A percentile compares a stretch with the other conserved stretches of the same genome.
These are phyloP conservation scores for Yarrowia galli DNA, from an alignment of 1,139 yeast genomes.

Conservation along the genomic window DNA sequence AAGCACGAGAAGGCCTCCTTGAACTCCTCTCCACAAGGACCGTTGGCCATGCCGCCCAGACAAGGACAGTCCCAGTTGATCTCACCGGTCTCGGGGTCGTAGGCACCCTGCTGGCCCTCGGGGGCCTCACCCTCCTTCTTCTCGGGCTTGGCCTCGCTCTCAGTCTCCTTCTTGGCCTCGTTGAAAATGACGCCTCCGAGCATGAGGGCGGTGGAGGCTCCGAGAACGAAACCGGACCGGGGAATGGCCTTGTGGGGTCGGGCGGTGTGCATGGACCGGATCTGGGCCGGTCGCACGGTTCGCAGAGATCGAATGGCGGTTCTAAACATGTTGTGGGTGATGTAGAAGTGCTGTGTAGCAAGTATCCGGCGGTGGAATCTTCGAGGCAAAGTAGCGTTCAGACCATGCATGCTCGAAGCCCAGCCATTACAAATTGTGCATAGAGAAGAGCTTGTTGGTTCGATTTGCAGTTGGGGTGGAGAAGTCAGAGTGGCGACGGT, in stretches of 20 bases:
- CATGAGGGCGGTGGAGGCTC: conserved; percentile 27
- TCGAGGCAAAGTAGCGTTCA: conserved; percentile 34
- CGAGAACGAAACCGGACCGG: conserved; percentile 23
- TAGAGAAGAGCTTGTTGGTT: conserved; percentile 6
- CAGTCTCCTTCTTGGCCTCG: conserved; percentile 32
- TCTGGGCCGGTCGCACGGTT: conserved; percentile 35
- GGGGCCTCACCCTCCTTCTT: conserved; percentile 38
- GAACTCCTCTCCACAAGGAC: conserved; percentile 98
- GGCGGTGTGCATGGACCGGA: conserved; percentile 28
- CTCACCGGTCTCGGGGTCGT: conserved; percentile 96
- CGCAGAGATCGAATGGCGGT: conserved; percentile 35
- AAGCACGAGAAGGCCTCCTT: conserved; percentile 96
- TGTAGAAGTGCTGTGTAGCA: conserved; percentile 21
- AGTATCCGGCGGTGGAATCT: conserved; percentile 24
- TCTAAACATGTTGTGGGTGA: conserved; percentile 22
- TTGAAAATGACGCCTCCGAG: conserved; percentile 34
- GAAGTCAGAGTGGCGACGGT: background rate
- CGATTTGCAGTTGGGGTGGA: background rate
- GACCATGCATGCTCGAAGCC: conserved; percentile 39
- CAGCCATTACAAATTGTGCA: conserved; percentile 23
- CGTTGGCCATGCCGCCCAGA: conserved; percentile 98
- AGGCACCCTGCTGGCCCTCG: conserved; percentile 63
- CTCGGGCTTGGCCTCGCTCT: conserved; percentile 27
- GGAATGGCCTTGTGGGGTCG: conserved; percentile 21
- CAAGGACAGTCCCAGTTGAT: conserved; percentile 99